phyloP scores from a whole-genome alignment of 2,329 filamentous ascomycete genomes.

The Alternaria hordeiaustralica region DNA sequence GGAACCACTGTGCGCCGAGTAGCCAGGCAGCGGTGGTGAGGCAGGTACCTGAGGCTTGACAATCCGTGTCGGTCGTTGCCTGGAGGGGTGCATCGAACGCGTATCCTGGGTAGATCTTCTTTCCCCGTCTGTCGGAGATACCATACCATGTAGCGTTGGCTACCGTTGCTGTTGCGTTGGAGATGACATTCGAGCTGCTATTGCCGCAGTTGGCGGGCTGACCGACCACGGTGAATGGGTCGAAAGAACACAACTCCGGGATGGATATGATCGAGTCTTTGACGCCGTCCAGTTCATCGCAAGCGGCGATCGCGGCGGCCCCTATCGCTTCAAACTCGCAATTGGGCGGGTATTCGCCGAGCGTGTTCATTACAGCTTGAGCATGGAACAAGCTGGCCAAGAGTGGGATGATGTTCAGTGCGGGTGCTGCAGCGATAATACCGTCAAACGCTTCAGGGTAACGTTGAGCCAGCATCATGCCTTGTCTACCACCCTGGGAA shows the following conservation, averaged over 20 bases:
- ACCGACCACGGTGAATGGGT: conserved; percentile 18
- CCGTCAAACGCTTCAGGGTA: conserved; percentile 43
- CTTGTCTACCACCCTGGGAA: conserved; percentile 45
- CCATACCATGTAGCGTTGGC: not conserved
- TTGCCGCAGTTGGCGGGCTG: not conserved
- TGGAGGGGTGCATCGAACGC: not conserved
- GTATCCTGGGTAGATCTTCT: not conserved
- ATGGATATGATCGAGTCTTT: conserved; percentile 44
- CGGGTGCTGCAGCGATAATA: conserved; percentile 44
- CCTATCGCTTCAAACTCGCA: conserved; percentile 39
- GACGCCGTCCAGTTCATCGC: conserved; percentile 37
- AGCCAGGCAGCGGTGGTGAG: not conserved
- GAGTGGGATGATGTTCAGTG: conserved; percentile 31
- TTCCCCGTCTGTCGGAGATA: not conserved
- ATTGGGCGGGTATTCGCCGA: conserved; percentile 24
- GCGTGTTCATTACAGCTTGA: conserved; percentile 38
- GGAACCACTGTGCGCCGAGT: not conserved
- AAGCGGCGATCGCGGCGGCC: conserved; percentile 26
- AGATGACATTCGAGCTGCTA: not conserved
- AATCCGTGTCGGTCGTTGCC: not conserved
- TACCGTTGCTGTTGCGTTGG: not conserved
- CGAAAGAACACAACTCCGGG: conserved; percentile 33
- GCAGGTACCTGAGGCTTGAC: not conserved
- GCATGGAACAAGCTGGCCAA: conserved; percentile 31
- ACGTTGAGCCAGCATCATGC: conserved; percentile 42